Evolutionary conservation across 2,329 filamentous ascomycete species (phyloP).

Genomic region (Teratosphaeria epicoccoides): DNA sequence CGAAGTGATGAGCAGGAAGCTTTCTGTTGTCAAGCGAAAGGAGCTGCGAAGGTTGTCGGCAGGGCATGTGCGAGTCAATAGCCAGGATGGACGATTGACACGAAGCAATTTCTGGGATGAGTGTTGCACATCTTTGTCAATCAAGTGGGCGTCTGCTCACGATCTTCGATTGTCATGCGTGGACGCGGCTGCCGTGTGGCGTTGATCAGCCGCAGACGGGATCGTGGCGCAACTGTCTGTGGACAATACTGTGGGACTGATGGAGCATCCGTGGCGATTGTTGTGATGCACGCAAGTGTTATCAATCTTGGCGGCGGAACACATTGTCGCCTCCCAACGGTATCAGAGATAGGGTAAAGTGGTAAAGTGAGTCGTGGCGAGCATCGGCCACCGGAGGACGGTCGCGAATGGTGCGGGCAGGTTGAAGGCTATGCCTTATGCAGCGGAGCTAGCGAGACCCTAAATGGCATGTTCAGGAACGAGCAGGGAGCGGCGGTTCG

Average conservation of each 20-base stretch:
- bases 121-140: background rate
- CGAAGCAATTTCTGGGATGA: background rate
- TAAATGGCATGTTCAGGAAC: background rate
- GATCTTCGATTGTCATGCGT: background rate
- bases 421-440: background rate
- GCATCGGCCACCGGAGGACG: background rate
- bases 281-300: too few relatives aligned
- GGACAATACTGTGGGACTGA: background rate
- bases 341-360: background rate
- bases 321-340: too few relatives aligned
- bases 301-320: too few relatives aligned
- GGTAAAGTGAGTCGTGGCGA: too few relatives aligned
- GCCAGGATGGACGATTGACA: background rate
- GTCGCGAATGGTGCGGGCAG: background rate
- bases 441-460: background rate
- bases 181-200: background rate
- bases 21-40: background rate
- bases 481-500: background rate
- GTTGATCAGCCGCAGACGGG: background rate
- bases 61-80: background rate
- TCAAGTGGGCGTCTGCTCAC: background rate
- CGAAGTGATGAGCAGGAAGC: too few relatives aligned
- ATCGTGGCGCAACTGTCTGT: background rate
- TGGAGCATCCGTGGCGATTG: background rate
- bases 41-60: background rate